Evolutionary conservation across 73 alveolate genomes (phyloP).

Genomic region (Paramecium primaurelia): DNA sequence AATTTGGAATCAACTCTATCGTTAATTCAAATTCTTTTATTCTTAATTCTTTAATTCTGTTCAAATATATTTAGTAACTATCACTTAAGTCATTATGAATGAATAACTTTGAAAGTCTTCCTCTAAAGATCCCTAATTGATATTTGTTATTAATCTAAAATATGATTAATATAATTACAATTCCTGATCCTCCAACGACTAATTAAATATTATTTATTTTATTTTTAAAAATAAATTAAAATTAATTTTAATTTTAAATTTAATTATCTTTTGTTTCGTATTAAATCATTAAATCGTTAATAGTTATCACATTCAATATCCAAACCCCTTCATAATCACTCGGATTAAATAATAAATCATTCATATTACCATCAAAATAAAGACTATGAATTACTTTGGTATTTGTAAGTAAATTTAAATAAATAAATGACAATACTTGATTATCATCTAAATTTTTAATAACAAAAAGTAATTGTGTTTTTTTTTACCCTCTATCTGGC

Average conservation of each 20-base stretch:
- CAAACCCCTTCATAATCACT: not conserved
- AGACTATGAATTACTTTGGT: not conserved
- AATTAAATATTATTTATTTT: no score
- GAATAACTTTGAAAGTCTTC: not conserved
- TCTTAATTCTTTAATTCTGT: not conserved
- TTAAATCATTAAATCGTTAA: no score
- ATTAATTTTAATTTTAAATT: not conserved
- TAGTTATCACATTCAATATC: not conserved
- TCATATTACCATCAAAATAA: not conserved
- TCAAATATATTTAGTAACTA: no score
- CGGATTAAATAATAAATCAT: not conserved
- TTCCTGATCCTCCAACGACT: no score
- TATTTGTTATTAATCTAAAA: no score
- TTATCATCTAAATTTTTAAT: not conserved
- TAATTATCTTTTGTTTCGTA: not conserved
- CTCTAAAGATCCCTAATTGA: not conserved
- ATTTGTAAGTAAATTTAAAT: not conserved
- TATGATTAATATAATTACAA: no score
- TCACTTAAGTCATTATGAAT: not conserved
- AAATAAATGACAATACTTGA: not conserved
- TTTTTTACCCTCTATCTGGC: not conserved
- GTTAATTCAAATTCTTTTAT: not conserved
- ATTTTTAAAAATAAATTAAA: no score
- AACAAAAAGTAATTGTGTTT: not conserved
- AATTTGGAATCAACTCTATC: not conserved